Conservation (phyloP, 2,329 filamentous ascomycete species). For the Neonectria neomacrospora region DNA sequence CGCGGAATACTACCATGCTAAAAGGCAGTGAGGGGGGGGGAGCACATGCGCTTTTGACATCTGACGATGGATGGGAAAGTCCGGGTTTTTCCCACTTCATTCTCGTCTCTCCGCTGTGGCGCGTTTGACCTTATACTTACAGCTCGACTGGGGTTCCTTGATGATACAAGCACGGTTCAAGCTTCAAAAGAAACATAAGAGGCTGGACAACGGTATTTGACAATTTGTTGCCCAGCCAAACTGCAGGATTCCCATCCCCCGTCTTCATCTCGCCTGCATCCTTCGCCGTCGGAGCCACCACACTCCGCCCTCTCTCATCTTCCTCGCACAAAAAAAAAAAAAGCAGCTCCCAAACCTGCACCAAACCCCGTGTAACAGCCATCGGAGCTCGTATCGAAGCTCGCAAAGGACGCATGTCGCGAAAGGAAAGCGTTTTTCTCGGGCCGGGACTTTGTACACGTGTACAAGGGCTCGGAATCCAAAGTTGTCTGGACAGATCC, state of each 20-base stretch:
- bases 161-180: not conserved
- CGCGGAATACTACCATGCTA: not conserved
- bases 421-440: conserved; percentile 11
- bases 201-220: not conserved
- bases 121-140: not conserved
- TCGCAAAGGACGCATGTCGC: not conserved
- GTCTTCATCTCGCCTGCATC: conserved; percentile 4
- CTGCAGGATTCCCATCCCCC: not conserved
- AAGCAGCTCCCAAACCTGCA: conserved; percentile 16
- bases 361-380: conserved; percentile 29
- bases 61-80: not conserved
- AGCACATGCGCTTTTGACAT: not conserved
- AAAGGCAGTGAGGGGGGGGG: not conserved
- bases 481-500: conserved; percentile 12
- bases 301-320: not conserved
- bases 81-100: not conserved
- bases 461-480: conserved; percentile 18
- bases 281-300: not conserved
- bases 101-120: not conserved
- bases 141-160: not conserved
- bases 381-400: conserved; percentile 34
- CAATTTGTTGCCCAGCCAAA: not conserved
- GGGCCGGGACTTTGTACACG: conserved; percentile 28
- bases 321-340: not conserved
- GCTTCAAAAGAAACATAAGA: not conserved